These are phyloP conservation scores for Trichoderma parareesei DNA, from an alignment of 495 filamentous ascomycete species.

Conservation along the genomic window DNA sequence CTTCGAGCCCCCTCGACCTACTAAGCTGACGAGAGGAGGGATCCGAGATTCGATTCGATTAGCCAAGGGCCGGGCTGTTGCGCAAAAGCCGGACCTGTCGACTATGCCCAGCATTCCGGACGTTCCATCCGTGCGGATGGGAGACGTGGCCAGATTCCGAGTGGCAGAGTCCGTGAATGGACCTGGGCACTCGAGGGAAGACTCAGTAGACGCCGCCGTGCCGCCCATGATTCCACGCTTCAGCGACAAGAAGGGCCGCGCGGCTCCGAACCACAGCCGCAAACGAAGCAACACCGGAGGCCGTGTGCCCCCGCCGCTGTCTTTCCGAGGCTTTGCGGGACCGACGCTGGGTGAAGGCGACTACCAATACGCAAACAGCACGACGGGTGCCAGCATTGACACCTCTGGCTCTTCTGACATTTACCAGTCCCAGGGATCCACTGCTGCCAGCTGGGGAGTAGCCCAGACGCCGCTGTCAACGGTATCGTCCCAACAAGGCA, in stretches of 20 bases:
- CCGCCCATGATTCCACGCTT: slow-evolving; percentile 77
- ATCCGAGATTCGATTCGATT: slow-evolving; percentile 88
- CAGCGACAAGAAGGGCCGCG: slow-evolving; percentile 38
- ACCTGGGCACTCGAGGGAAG: slow-evolving; percentile 27
- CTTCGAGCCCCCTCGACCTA: slow-evolving; percentile 34
- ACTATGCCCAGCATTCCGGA: slow-evolving; percentile 18
- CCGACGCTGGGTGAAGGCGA: slow-evolving; percentile 35
- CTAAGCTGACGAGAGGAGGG: slow-evolving; percentile 44
- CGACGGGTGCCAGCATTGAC: slow-evolving; percentile 42
- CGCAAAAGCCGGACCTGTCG: slow-evolving; percentile 32
- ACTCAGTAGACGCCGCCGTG: slow-evolving; percentile 51
- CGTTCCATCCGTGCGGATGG: slow-evolving; percentile 10
- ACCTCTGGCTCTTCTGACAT: slow-evolving; percentile 54
- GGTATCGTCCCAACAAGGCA: slow-evolving; percentile 41
- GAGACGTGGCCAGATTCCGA: slow-evolving; percentile 10
- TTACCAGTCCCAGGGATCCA: slow-evolving; percentile 35
- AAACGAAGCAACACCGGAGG: slow-evolving; percentile 81
- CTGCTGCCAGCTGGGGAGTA: slow-evolving; percentile 33
- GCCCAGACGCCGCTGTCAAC: slow-evolving; percentile 20
- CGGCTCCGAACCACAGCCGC: slow-evolving; percentile 51
- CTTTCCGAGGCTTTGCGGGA: slow-evolving; percentile 69
- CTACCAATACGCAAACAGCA: slow-evolving; percentile 41
- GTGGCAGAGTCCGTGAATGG: slow-evolving; percentile 13
- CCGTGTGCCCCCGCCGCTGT: slow-evolving; percentile 52
- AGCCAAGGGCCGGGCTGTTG: slow-evolving; percentile 52